A percentile compares a stretch with the other conserved stretches of the same genome.
These are phyloP conservation scores for Intubia oerlemansii DNA, from an alignment of 2,329 filamentous ascomycete genomes.

Conservation along the genomic window DNA sequence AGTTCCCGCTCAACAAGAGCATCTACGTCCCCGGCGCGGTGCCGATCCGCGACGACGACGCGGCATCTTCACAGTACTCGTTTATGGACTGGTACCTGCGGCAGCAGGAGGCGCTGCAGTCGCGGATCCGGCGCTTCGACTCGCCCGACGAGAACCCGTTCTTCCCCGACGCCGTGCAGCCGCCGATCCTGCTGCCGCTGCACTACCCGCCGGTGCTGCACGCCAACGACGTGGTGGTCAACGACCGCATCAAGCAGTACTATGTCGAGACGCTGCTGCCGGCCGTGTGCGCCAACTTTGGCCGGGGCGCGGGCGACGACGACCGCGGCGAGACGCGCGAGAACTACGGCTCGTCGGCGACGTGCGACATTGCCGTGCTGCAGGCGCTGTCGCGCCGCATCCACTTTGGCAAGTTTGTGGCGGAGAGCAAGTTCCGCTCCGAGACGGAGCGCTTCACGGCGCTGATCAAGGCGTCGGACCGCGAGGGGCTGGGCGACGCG, in stretches of 20 bases:
- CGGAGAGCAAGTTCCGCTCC: conserved; percentile 80
- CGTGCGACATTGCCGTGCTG: conserved; percentile 72
- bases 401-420: conserved; percentile 97
- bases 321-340: conserved; percentile 75
- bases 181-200: conserved; percentile 69
- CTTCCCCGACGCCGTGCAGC: conserved; percentile 63
- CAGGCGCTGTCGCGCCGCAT: conserved; percentile 81
- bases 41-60: conserved; percentile 38
- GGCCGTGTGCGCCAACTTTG: conserved; percentile 56
- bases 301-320: conserved; percentile 33
- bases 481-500: conserved; percentile 62
- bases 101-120: conserved; percentile 81
- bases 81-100: conserved; percentile 88
- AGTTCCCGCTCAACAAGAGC: conserved; percentile 78
- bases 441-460: conserved; percentile 62
- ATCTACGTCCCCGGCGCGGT: conserved; percentile 75
- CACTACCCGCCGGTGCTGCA: conserved; percentile 78
- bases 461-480: conserved; percentile 64
- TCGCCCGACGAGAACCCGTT: conserved; percentile 95
- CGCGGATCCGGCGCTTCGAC: conserved; percentile 82
- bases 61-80: conserved; percentile 30
- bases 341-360: conserved; percentile 87
- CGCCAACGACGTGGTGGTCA: conserved; percentile 76
- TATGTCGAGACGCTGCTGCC: conserved; percentile 75
- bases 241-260: conserved; percentile 63